Conservation (phyloP, 225 moss, liverwort and hornwort genomes). For the Antitrichia curtipendula region DNA sequence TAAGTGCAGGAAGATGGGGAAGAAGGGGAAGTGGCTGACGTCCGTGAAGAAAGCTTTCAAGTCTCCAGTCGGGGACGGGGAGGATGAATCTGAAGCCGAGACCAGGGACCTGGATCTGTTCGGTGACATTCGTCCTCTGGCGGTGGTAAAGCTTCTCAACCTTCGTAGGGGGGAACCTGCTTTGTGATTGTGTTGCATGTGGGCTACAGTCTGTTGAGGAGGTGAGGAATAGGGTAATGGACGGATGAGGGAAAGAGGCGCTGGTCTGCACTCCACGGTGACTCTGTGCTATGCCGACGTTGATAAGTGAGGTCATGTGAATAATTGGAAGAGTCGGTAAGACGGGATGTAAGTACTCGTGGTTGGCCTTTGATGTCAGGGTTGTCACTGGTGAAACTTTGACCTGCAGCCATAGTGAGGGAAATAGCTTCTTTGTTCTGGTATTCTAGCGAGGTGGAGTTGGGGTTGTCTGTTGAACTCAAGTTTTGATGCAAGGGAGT, state of each 20-base stretch:
- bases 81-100: conserved; percentile 27
- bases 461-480: not conserved
- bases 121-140: conserved; percentile 32
- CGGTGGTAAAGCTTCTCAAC: conserved; percentile 4
- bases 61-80: conserved; percentile 58
- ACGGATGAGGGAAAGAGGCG: not conserved
- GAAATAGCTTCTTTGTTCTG: not conserved
- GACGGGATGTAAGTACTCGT: not conserved
- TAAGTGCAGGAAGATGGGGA: conserved; percentile 61
- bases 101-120: conserved; percentile 43
- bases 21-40: conserved; percentile 88
- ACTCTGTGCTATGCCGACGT: not conserved
- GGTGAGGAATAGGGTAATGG: not conserved
- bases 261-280: not conserved
- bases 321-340: not conserved
- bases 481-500: not conserved
- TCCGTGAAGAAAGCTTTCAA: conserved; percentile 95
- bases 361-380: not conserved
- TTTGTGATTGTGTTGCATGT: not conserved
- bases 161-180: not conserved
- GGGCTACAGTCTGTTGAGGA: not conserved
- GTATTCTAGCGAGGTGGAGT: not conserved
- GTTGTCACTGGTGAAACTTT: not conserved
- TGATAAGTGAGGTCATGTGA: not conserved
- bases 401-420: not conserved